Base-by-base conservation (phyloP, 768 basidiomycete genomes). In the Tricholoma sp. region DNA sequence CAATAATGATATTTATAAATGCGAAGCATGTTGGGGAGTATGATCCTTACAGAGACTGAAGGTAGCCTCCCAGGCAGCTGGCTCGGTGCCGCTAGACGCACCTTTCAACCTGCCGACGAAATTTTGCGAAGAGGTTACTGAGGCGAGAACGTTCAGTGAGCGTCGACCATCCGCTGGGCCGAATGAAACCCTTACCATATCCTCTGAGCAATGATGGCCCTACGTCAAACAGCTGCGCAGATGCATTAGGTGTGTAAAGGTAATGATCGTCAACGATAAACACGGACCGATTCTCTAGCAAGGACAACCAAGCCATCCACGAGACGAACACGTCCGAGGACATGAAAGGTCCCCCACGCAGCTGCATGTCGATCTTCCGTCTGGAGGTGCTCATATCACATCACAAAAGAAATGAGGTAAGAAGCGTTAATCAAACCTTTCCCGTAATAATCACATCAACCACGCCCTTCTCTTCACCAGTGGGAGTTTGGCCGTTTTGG, bases 231-330 rank as follows among this genome's bases (percentile, higher is more conserved):
- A 72, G 62, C 24, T 56, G 41, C 24, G 12, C 57, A 52, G 50
- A 46, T 21, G 31, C 1, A 18, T 58, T 14, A 54, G 19, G 27
- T 29, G 10, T 39, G 51, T 35, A 11, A 35, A 37, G 9, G 7
- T 35, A 52, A 32, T 22, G 18, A 29, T 9, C 12, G 18, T 8
- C 41, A 37, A 45, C 35, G 22, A 52, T 16, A 29, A 16, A 41
- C 27, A 70, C 79, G 57, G 55, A 82, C 82, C 54, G 83, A 78
- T 70, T 80, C 75, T 54, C 81, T 77, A 24, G 76, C 60, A 32
- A 88, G 67, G 3, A 80, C 76, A 27, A 86, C 71, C 37, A 86
- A 70, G 12, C 86, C 86, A 67, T 88, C 86, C 37, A 73, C 72
- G 7, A 81, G 68, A 29, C 86, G 73, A 12, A 88, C 71, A 29